Conservation (phyloP, 805 yeast genomes). For the Lipomyces yamanashiensis region DNA sequence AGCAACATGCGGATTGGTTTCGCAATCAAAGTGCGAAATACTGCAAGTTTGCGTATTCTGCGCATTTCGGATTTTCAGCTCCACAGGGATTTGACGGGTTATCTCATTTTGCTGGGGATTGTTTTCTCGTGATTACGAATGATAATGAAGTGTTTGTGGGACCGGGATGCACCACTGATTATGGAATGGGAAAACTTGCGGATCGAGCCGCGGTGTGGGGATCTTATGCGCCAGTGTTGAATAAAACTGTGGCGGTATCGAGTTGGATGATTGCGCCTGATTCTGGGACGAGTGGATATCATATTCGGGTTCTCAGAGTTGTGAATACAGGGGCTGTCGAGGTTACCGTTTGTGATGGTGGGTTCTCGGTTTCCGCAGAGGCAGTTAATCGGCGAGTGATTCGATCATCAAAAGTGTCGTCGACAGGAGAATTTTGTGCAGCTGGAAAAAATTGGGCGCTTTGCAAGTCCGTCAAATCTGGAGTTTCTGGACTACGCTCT, state of each 20-base stretch:
- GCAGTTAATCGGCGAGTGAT: neutral
- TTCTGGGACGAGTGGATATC: slow-evolving; percentile 28
- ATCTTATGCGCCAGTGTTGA: slow-evolving; percentile 32
- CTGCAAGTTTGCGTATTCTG: slow-evolving; percentile 41
- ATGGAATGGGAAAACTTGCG: slow-evolving; percentile 20
- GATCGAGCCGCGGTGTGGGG: slow-evolving; percentile 26
- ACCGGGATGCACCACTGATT: slow-evolving; percentile 27
- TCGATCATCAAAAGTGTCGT: neutral
- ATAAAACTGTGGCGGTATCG: slow-evolving; percentile 30
- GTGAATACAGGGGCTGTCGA: slow-evolving; percentile 10
- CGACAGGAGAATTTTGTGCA: slow-evolving; percentile 3
- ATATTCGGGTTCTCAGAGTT: slow-evolving; percentile 36
- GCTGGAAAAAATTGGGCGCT: slow-evolving; percentile 16
- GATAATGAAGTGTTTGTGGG: slow-evolving; percentile 29
- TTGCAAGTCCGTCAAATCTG: slow-evolving; percentile 6
- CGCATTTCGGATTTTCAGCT: slow-evolving; percentile 38
- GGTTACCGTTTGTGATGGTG: slow-evolving; percentile 30
- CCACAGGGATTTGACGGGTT: slow-evolving; percentile 26
- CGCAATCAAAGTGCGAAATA: slow-evolving; percentile 38
- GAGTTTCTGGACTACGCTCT: slow-evolving; percentile 13
- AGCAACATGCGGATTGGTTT: slow-evolving; percentile 25
- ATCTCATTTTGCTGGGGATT: slow-evolving; percentile 34
- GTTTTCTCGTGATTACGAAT: slow-evolving; percentile 36
- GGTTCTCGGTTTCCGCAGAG: slow-evolving; percentile 26
- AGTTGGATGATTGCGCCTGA: slow-evolving; percentile 38